Evolutionary conservation across 495 filamentous ascomycete genomes (phyloP), one percentile per base, ranked within the genome.

Genomic region (Penicillium subrubescens): DNA sequence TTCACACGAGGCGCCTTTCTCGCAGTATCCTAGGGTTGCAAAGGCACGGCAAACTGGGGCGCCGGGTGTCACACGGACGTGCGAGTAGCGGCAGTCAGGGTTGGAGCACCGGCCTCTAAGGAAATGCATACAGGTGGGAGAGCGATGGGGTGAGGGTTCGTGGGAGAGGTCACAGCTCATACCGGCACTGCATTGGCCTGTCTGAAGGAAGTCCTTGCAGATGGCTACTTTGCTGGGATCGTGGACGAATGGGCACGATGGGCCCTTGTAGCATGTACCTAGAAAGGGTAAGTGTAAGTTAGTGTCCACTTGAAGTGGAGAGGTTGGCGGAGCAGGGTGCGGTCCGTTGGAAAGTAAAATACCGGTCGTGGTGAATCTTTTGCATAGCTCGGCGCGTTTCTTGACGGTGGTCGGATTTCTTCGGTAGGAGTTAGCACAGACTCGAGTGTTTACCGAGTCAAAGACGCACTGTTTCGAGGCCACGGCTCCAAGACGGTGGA

Each of bases 111-210:
- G 92, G 55, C 94, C 94, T 74, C 91, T 88, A 68, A 92, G 84
- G 79, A 95, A 97, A 81, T 97, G 92, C 77, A 94, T 73, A 80
- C 95, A 99, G 52, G 89, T 83, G 64, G 95, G 92, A 62, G 91
- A 91, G 73, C 93, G 87, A 75, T 97, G 86, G 67, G 93, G 88
- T 62, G 87, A 92, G 48, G 92, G 84, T 41, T 94, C 90, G 85
- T 99, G 95, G 64, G 95, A 97, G 60, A 98, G 85, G 77, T 97
- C 93, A 82, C 95, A 99, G 73, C 85, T 84, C 70, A 88, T 87
- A 76, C 93, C 93, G 77, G 86, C 86, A 60, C 81, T 80, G 80
- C 95, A 99, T 66, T 87, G 82, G 73, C 90, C 91, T 77, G 89
- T 91, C 62, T 88, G 84, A 58, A 97, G 84, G 73, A 89, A 97